Conservation (phyloP, 345 rosid genomes). For the Eucalyptus decipiens region DNA sequence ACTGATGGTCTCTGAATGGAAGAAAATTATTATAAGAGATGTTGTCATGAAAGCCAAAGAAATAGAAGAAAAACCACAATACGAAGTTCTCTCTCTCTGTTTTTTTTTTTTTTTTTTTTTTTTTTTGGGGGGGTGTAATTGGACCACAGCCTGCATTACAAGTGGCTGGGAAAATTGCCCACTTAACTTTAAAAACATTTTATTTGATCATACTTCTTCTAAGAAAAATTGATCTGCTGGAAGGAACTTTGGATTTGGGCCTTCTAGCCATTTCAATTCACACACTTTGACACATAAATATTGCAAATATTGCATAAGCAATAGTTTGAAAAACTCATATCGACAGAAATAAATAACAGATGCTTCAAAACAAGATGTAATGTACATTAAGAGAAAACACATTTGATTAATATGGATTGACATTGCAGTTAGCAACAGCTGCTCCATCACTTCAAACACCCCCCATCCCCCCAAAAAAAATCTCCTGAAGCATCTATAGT, state of each 20-base stretch:
- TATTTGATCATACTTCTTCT: neutral
- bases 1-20: neutral
- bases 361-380: neutral
- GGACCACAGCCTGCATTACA: neutral
- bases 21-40: neutral
- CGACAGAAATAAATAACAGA: neutral
- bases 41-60: neutral
- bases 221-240: neutral
- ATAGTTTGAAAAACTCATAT: neutral
- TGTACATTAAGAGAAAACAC: neutral
- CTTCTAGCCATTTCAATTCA: neutral
- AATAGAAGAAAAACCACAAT: neutral
- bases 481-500: neutral
- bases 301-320: neutral
- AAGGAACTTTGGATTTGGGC: neutral
- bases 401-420: neutral
- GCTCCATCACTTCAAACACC: neutral
- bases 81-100: neutral
- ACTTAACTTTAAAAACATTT: neutral
- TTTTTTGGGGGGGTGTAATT: neutral
- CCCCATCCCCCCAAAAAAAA: neutral
- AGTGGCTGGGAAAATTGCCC: neutral
- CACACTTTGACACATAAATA: neutral
- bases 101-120: no score
- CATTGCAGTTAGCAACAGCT: neutral